Conservation (phyloP, 805 yeast species). For the Candida tallmaniae region DNA sequence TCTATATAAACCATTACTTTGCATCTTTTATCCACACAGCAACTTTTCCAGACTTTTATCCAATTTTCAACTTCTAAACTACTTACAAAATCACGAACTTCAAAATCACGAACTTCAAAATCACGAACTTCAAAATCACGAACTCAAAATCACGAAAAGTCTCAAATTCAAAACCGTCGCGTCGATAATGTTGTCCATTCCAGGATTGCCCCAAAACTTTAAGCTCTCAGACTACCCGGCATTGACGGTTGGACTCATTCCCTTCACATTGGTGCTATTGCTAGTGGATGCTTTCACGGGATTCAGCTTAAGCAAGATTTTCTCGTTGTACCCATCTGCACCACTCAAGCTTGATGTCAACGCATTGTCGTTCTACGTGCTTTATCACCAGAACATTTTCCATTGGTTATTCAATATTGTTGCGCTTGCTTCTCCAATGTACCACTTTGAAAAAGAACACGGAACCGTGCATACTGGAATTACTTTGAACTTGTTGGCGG, state of each 20-base stretch:
- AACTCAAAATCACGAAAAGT: no score
- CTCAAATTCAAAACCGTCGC: no score
- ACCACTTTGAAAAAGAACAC: conserved; percentile 62
- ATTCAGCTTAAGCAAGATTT: conserved; percentile 26
- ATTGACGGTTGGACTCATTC: conserved; percentile 54
- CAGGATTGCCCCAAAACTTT: conserved; percentile 2
- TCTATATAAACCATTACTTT: no score
- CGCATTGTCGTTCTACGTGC: conserved; percentile 64
- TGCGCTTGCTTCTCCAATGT: conserved; percentile 55
- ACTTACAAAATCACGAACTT: no score
- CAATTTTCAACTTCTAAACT: no score
- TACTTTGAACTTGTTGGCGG: conserved; percentile 67
- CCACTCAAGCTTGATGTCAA: conserved; percentile 43
- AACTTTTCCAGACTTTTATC: no score
- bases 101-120: no score
- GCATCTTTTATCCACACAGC: no score
- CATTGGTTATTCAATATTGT: conserved; percentile 60
- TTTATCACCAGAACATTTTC: conserved; percentile 57
- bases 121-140: no score
- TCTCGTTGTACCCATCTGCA: conserved; percentile 54
- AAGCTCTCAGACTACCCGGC: conserved; percentile 43
- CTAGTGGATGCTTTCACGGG: conserved; percentile 23
- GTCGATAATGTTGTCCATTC: no score
- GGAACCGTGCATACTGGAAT: conserved; percentile 88
- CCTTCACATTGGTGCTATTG: conserved; percentile 48